These are phyloP conservation scores for Podaxis sp. DNA, from an alignment of 768 basidiomycete species.

Conservation along the genomic window DNA sequence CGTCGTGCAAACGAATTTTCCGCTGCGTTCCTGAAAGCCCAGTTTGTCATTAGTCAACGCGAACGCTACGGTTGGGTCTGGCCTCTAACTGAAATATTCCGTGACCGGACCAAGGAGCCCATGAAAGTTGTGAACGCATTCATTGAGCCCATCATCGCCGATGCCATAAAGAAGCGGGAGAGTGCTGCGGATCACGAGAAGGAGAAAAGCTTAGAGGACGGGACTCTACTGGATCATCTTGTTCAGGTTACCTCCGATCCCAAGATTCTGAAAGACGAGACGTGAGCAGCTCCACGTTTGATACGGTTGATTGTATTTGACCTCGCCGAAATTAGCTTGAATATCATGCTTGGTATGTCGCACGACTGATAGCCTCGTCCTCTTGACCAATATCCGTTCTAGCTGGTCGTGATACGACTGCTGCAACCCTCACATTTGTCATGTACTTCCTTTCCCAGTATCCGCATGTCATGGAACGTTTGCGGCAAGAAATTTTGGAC, in stretches of 20 bases:
- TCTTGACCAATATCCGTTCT: neutral
- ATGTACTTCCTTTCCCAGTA: conserved; percentile 47
- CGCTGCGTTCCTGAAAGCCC: conserved; percentile 44
- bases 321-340: conserved; percentile 23
- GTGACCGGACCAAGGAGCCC: conserved; percentile 39
- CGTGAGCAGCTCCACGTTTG: conserved; percentile 20
- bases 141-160: conserved; percentile 47
- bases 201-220: conserved; percentile 30
- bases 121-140: conserved; percentile 53
- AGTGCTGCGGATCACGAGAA: conserved; percentile 14
- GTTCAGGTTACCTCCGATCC: conserved; percentile 44
- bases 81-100: conserved; percentile 47
- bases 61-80: conserved; percentile 44
- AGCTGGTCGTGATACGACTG: conserved; percentile 45
- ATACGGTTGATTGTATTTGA: neutral
- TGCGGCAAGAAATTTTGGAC: conserved; percentile 52
- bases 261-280: conserved; percentile 45
- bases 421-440: conserved; percentile 37
- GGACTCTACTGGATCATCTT: conserved; percentile 53
- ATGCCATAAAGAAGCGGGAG: conserved; percentile 41
- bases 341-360: conserved; percentile 38
- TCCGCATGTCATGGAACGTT: conserved; percentile 38
- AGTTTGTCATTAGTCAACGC: conserved; percentile 37
- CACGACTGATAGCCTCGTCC: neutral
- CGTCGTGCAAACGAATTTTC: conserved; percentile 40